phyloP scores from a whole-genome alignment of 495 filamentous ascomycete genomes.

The Penicillium nucicola region DNA sequence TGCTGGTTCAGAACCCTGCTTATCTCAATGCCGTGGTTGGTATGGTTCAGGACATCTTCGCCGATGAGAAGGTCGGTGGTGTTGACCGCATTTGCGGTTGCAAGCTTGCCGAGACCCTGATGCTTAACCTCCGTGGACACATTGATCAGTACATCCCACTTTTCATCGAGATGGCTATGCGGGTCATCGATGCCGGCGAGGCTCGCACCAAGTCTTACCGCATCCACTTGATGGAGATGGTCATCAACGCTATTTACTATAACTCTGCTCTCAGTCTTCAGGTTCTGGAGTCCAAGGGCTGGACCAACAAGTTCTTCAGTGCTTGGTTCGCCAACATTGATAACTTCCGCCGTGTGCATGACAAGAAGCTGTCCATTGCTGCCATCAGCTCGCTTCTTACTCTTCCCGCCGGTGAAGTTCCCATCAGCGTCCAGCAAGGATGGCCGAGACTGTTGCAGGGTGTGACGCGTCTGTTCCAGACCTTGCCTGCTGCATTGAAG shows the following conservation, averaged over 20 bases:
- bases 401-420: slow-evolving; percentile 72
- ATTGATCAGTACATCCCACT: slow-evolving; percentile 82
- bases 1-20: slow-evolving; percentile 73
- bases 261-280: slow-evolving; percentile 81
- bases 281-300: slow-evolving; percentile 80
- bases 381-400: slow-evolving; percentile 84
- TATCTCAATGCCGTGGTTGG: slow-evolving; percentile 84
- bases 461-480: slow-evolving; percentile 86
- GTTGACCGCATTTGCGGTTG: slow-evolving; percentile 98
- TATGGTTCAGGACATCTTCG: slow-evolving; percentile 74
- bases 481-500: slow-evolving; percentile 80
- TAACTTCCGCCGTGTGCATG: slow-evolving; percentile 87
- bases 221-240: slow-evolving; percentile 97
- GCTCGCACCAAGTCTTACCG: slow-evolving; percentile 80
- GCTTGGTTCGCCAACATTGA: slow-evolving; percentile 97
- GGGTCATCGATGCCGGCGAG: slow-evolving; percentile 65
- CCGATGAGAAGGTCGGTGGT: slow-evolving; percentile 84
- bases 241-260: slow-evolving; percentile 98
- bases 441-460: slow-evolving; percentile 96
- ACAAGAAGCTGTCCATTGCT: slow-evolving; percentile 96
- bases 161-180: slow-evolving; percentile 88
- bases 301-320: slow-evolving; percentile 99
- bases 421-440: slow-evolving; percentile 83
- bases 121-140: slow-evolving; percentile 90
- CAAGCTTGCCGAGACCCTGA: slow-evolving; percentile 94